phyloP scores from a whole-genome alignment of 768 basidiomycete species.

The Suillus occidentalis region DNA sequence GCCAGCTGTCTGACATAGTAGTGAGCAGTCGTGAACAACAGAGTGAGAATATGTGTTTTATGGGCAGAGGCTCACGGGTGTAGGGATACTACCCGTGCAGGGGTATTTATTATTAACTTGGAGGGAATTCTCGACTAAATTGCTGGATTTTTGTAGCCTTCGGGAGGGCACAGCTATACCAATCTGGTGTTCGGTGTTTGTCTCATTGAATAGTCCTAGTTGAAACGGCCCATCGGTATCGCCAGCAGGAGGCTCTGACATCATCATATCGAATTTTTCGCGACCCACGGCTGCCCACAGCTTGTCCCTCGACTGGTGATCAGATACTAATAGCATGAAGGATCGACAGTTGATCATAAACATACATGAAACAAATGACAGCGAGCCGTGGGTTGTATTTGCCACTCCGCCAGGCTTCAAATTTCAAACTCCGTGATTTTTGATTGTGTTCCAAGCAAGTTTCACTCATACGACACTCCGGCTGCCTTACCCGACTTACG shows the following conservation, averaged over 20 bases:
- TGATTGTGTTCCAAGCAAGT: neutral
- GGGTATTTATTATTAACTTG: conserved; percentile 1
- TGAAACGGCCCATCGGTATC: neutral
- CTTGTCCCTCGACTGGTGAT: neutral
- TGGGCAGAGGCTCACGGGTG: too few relatives aligned
- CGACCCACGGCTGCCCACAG: neutral
- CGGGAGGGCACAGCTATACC: neutral
- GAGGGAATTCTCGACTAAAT: neutral
- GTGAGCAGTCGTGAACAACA: neutral
- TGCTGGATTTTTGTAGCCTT: neutral
- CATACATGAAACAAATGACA: too few relatives aligned
- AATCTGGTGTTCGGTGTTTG: neutral
- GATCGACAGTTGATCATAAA: neutral
- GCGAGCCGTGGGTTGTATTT: neutral
- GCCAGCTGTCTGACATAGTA: conserved; percentile 20
- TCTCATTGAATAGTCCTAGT: neutral
- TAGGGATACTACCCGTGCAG: neutral
- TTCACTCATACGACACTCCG: neutral
- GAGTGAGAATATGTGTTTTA: neutral
- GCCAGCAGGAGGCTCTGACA: neutral
- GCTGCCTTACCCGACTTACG: neutral
- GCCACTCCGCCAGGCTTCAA: neutral
- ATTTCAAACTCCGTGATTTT: neutral
- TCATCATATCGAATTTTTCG: neutral
- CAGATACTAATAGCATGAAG: neutral